phyloP scores from a whole-genome alignment of 106 monocot genomes.

The Posidonia australis region DNA sequence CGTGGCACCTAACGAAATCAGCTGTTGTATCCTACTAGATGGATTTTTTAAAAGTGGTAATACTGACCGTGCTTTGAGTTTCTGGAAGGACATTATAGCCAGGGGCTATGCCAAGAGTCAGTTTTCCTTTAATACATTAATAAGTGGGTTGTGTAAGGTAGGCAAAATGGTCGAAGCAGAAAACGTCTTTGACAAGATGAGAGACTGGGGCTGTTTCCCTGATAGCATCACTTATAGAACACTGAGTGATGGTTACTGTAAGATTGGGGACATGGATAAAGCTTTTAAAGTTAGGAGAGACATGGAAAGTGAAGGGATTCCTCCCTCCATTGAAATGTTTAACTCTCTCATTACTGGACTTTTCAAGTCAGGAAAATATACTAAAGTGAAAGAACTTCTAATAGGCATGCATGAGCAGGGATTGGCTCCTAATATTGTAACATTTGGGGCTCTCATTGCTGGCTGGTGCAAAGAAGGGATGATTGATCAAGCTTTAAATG shows the following conservation, averaged over 20 bases:
- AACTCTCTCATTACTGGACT: conserved; percentile 67
- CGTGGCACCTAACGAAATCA: conserved; percentile 77
- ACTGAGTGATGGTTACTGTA: conserved; percentile 77
- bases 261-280: conserved; percentile 40
- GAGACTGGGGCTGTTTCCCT: conserved; percentile 49
- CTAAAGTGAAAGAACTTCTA: conserved; percentile 36
- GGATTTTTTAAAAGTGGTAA: conserved; percentile 63
- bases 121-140: conserved; percentile 53
- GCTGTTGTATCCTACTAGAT: conserved; percentile 65
- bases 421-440: conserved; percentile 47
- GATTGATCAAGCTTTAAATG: conserved; percentile 45
- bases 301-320: conserved; percentile 53
- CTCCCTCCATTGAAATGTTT: conserved; percentile 64
- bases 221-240: conserved; percentile 66
- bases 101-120: conserved; percentile 59
- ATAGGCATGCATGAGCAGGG: conserved; percentile 38
- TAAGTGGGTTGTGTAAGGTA: conserved; percentile 74
- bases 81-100: conserved; percentile 70
- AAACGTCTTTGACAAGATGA: conserved; percentile 56
- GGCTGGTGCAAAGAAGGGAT: conserved; percentile 83
- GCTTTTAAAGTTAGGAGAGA: conserved; percentile 46
- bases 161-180: conserved; percentile 62
- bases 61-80: conserved; percentile 43
- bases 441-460: conserved; percentile 72
- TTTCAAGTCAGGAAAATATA: conserved; percentile 31